Base-by-base conservation (phyloP, 495 filamentous ascomycete species). In the Letharia lupina region DNA sequence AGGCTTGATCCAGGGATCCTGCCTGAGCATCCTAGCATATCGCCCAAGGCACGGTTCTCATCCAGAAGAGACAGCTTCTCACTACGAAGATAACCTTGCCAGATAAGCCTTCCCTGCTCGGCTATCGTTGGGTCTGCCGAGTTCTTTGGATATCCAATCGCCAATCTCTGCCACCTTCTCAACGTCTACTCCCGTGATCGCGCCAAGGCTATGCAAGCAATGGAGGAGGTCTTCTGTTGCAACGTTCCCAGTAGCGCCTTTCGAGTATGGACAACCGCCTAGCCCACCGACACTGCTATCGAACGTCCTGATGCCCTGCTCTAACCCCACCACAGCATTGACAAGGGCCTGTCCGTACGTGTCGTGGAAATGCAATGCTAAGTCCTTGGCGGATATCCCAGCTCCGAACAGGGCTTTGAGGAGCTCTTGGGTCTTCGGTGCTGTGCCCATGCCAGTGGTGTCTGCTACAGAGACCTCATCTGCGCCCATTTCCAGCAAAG, bases 381-480 rank as follows among this genome's bases (percentile, higher is more conserved):
- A 70, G 70, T 95, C 91, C 69, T 89, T 87, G 45, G 82, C 87
- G 54, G 86, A 80, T 58, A 98, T 86, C 0, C 92, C 91, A 6
- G 91, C 90, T 7, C 86, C 85, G 33, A 81, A 79, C 71, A 96
- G 80, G 28, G 90, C 85, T 63, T 81, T 78, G 65, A 95, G 76
- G 50, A 95, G 80, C 71, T 86, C 83, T 70, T 83, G 80, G 0
- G 90, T 94, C 33, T 88, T 81, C 1, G 91, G 90, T 31, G 88
- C 91, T 0, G 94, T 98, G 9, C 95, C 94, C 90, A 96, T 96
- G 11, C 94, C 94, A 2, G 94, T 98, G 1, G 94, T 98, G 71
- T 98, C 94, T 0, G 91, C 94, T 7, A 98, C 84, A 11, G 89
- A 89, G 50, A 98, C 93, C 77, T 97, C 91, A 71, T 97, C 92